Percentiles rank a stretch among this genome's conserved stretches.
Evolutionary conservation across 2,329 filamentous ascomycete genomes (phyloP).

Genomic region (Verticillium alfalfae): DNA sequence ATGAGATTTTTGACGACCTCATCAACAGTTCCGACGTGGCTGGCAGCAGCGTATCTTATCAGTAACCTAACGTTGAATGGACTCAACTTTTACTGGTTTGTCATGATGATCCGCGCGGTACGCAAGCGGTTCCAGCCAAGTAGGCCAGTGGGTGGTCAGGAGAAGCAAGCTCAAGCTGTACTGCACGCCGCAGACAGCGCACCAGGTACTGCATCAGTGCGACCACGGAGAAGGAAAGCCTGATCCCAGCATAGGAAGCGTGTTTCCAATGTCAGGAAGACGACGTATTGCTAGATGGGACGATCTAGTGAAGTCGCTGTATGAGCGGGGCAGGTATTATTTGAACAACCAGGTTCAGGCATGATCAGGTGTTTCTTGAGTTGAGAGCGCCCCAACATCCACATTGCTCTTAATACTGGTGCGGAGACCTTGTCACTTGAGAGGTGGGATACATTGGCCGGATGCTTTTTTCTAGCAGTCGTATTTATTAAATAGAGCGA

Average conservation of each 20-base stretch:
- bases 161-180: background rate
- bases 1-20: constrained; percentile 45
- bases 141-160: constrained; percentile 5
- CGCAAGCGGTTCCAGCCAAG: constrained; percentile 59
- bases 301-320: too few species aligned
- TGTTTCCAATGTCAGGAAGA: too few species aligned
- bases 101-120: constrained; percentile 78
- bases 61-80: constrained; percentile 69
- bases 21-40: constrained; percentile 61
- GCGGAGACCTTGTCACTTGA: too few species aligned
- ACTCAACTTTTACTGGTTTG: constrained; percentile 81
- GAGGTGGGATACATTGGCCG: too few species aligned
- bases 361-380: too few species aligned
- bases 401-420: too few species aligned
- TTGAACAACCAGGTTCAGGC: too few species aligned
- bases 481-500: too few species aligned
- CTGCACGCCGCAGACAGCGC: background rate
- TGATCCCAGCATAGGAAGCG: background rate
- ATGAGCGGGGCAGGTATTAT: too few species aligned
- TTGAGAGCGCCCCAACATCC: too few species aligned
- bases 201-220: background rate
- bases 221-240: background rate
- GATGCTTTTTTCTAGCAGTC: too few species aligned
- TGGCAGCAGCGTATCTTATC: constrained; percentile 60
- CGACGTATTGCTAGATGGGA: too few species aligned